Evolutionary conservation across 495 filamentous ascomycete genomes (phyloP), one percentile per base, ranked within the genome.

Genomic region (Lophiotrema nucula): DNA sequence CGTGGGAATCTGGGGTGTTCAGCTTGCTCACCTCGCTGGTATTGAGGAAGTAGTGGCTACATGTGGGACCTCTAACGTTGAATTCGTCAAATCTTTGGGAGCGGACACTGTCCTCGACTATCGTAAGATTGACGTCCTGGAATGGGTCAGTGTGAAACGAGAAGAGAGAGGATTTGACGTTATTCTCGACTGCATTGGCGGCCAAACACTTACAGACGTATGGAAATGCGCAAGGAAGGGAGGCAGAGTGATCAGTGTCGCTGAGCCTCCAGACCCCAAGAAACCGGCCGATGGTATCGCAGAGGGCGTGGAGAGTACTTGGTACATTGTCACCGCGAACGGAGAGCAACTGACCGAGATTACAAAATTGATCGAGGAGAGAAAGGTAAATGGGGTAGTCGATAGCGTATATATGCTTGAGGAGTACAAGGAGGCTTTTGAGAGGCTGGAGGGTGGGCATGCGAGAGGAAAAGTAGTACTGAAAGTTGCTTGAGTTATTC

Each of bases 1-100:
- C 2, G 78, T 83, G 3, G 83, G 83, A 1, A 71, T 76, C 26
- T 84, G 80, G 82, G 67, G 76, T 13, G 71, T 80, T 52, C 83
- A 84, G 69, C 62, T 86, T 23, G 82, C 79, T 4, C 69, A 57
- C 27, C 48, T 74, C 23, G 69, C 74, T 0, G 77, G 75, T 2
- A 8, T 35, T 35, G 69, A 71, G 6, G 73, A 75, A n/a, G 65
- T 82, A 18, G 73, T 65, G 31, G 74, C 67, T 0, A 70, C 72
- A 26, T 56, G 62, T 21, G 74, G 78, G 5, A 21, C 73, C 3
- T 66, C 70, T n/a, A 79, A 76, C 65, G 61, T 66, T 0, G 69
- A 69, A 5, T 60, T 79, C 28, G 78, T 83, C 25, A 66, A 61
- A 48, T 38, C 22, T 0, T 49, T 82, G 2, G 81, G 80, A 0